A percentile compares a stretch with the other conserved stretches of the same genome.
These are phyloP conservation scores for Tetradesmus obliquus DNA, from an alignment of 139 green algal species.

Conservation along the genomic window DNA sequence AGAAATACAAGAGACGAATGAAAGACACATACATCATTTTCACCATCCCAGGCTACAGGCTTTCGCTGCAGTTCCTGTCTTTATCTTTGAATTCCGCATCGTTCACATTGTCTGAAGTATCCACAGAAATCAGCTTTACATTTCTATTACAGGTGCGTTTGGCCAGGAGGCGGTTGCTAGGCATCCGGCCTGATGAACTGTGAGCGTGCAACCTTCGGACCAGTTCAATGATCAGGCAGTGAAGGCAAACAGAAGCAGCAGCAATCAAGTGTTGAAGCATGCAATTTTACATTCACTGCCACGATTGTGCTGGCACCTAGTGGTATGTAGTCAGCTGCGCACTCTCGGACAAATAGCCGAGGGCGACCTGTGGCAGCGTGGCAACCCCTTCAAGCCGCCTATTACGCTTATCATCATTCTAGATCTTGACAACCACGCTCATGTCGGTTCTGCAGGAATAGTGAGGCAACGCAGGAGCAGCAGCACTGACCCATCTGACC, in stretches of 20 bases:
- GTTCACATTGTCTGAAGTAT: too few relatives aligned
- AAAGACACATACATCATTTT: background rate
- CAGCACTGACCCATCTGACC: background rate
- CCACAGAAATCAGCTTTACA: too few relatives aligned
- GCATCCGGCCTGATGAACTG: background rate
- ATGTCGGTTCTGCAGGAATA: background rate
- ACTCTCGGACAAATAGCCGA: slow-evolving; percentile 1
- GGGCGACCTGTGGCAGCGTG: background rate
- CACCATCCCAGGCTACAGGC: too few relatives aligned
- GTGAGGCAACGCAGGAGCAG: background rate
- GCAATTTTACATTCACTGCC: background rate
- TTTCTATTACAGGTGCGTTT: background rate
- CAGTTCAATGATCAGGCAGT: background rate
- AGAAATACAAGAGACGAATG: background rate
- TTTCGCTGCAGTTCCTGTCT: background rate
- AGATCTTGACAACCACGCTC: background rate
- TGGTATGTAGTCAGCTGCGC: background rate
- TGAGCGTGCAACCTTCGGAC: background rate
- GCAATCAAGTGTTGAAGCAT: background rate
- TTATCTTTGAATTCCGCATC: background rate
- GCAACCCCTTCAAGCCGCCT: background rate
- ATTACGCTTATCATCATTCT: background rate
- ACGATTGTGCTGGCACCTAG: background rate
- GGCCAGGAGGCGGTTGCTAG: too few relatives aligned
- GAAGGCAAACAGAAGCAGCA: background rate